Percentiles rank a stretch among this genome's conserved stretches.
Conservation (phyloP, 2,329 filamentous ascomycete genomes). For the Leptographium radiaticola region DNA sequence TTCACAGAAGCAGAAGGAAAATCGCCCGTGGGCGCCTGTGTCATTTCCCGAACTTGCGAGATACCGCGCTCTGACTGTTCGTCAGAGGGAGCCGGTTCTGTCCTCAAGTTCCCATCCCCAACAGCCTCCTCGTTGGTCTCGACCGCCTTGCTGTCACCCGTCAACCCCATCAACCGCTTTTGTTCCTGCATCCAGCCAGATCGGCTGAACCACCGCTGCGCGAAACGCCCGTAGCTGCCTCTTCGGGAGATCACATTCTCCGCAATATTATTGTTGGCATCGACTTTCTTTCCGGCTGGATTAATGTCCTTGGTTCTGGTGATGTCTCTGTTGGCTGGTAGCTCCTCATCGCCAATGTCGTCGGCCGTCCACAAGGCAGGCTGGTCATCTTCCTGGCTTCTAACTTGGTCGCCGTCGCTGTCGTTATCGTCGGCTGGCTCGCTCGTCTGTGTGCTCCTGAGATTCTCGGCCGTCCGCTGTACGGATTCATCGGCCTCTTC, state of each 20-base stretch:
- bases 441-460: constrained; percentile 23
- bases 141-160: constrained; percentile 31
- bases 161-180: constrained; percentile 57
- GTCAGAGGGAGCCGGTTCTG: neutral
- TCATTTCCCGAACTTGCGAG: neutral
- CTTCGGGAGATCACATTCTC: constrained; percentile 77
- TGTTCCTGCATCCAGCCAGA: constrained; percentile 67
- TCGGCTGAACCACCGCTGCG: constrained; percentile 80
- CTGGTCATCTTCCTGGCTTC: constrained; percentile 14
- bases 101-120: neutral
- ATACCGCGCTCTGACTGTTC: neutral
- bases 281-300: neutral
- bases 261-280: constrained; percentile 49
- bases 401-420: constrained; percentile 9
- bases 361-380: constrained; percentile 9
- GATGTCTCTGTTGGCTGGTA: neutral
- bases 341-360: constrained; percentile 3
- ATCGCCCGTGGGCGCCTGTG: neutral
- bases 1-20: constrained; percentile 5
- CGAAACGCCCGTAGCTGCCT: constrained; percentile 79
- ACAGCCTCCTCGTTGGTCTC: constrained; percentile 6
- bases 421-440: constrained; percentile 27
- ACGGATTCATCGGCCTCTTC: constrained; percentile 63
- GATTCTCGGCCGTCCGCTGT: constrained; percentile 36
- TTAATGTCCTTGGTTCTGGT: constrained; percentile 18